These are phyloP conservation scores for Cryptococcus maquisensis DNA, from an alignment of 1,284 basidiomycete genomes.

Conservation along the genomic window DNA sequence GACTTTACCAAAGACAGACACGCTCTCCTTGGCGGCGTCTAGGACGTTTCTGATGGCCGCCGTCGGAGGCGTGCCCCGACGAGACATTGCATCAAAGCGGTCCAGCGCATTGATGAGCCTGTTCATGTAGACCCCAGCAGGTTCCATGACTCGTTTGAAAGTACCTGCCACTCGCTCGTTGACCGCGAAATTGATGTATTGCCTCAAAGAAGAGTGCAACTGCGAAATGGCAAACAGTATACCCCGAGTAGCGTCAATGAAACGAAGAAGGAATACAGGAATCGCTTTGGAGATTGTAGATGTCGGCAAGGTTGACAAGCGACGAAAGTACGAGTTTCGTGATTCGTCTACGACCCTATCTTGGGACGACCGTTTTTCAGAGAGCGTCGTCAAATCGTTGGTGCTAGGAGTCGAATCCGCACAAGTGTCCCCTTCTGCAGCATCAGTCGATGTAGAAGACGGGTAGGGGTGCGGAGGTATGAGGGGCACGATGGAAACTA, in stretches of 20 bases:
- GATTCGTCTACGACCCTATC: slow-evolving; percentile 58
- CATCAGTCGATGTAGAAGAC: no score
- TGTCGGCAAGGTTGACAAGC: slow-evolving; percentile 68
- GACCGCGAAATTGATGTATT: slow-evolving; percentile 80
- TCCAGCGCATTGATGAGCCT: slow-evolving; percentile 85
- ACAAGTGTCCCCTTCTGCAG: no score
- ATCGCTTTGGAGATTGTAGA: slow-evolving; percentile 66
- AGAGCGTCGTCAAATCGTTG: no score
- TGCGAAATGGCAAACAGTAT: slow-evolving; percentile 91
- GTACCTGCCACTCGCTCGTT: slow-evolving; percentile 81
- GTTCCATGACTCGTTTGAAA: slow-evolving; percentile 76
- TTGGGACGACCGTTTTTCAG: slow-evolving; percentile 19
- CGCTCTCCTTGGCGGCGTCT: slow-evolving; percentile 78
- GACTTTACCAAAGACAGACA: slow-evolving; percentile 81
- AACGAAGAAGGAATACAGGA: slow-evolving; percentile 65
- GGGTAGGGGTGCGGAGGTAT: no score
- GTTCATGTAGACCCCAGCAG: slow-evolving; percentile 75
- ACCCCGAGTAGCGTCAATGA: slow-evolving; percentile 84
- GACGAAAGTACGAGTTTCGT: slow-evolving; percentile 88
- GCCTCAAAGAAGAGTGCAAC: slow-evolving; percentile 81
- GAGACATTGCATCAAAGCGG: slow-evolving; percentile 80
- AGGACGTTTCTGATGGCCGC: slow-evolving; percentile 71
- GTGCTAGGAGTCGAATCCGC: no score
- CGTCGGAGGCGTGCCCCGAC: slow-evolving; percentile 60
- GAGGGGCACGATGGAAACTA: slow-evolving; percentile 9